These are phyloP conservation scores for Penicillium sp. DNA, from an alignment of 2,329 filamentous ascomycete genomes.

Conservation along the genomic window DNA sequence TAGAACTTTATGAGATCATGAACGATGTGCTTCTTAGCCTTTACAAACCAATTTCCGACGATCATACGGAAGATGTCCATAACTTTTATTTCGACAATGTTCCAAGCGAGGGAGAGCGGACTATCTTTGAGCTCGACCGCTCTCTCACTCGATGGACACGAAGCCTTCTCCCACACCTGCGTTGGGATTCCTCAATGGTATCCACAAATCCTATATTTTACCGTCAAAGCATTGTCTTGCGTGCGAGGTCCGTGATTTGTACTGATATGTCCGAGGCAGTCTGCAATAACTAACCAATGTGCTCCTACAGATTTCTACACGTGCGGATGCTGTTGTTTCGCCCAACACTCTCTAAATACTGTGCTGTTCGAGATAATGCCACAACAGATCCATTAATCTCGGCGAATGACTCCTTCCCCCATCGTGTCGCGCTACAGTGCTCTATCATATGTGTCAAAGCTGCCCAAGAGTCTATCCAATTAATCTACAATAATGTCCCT, in stretches of 20 bases:
- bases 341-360: slow-evolving; percentile 35
- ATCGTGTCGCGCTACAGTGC: slow-evolving; percentile 36
- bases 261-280: neutral
- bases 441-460: slow-evolving; percentile 38
- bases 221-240: slow-evolving; percentile 35
- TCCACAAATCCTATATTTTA: slow-evolving; percentile 27
- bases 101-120: slow-evolving; percentile 25
- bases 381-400: slow-evolving; percentile 21
- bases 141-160: slow-evolving; percentile 33
- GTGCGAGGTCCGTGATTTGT: slow-evolving; percentile 28
- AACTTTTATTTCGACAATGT: slow-evolving; percentile 30
- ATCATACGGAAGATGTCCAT: slow-evolving; percentile 27
- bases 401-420: slow-evolving; percentile 31
- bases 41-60: slow-evolving; percentile 30
- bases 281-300: neutral
- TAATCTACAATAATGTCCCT: slow-evolving; percentile 33
- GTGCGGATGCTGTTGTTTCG: slow-evolving; percentile 37
- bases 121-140: slow-evolving; percentile 38
- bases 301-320: slow-evolving; percentile 31
- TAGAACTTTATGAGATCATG: slow-evolving; percentile 39
- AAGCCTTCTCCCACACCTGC: slow-evolving; percentile 31
- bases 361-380: slow-evolving; percentile 28
- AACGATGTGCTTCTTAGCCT: slow-evolving; percentile 36
- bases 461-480: slow-evolving; percentile 34
- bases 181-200: slow-evolving; percentile 4